phyloP scores from a whole-genome alignment of 106 monocot species.

The Dactylorhiza incarnata region DNA sequence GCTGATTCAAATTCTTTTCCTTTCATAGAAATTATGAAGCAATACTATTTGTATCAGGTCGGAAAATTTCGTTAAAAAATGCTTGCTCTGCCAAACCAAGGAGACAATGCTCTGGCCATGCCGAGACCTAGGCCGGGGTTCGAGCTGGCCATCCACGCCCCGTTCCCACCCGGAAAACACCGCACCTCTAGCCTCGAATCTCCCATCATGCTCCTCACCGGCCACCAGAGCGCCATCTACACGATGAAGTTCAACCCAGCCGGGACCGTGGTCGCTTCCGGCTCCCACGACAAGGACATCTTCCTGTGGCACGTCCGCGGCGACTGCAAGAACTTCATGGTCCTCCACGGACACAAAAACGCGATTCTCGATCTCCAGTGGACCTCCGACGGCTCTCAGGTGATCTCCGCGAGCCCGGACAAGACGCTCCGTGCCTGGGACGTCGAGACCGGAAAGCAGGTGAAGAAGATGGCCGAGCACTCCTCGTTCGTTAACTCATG shows the following conservation, averaged over 20 bases:
- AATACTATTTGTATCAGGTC: background rate
- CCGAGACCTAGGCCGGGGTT: constrained; percentile 1
- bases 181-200: constrained; percentile 84
- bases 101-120: constrained; percentile 1
- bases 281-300: constrained; percentile 88
- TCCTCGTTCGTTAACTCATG: constrained; percentile 86
- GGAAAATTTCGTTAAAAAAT: background rate
- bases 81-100: constrained; percentile 8
- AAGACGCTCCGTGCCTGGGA: constrained; percentile 93
- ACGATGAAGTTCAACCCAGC: constrained; percentile 90
- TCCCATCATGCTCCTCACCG: constrained; percentile 91
- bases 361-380: constrained; percentile 86
- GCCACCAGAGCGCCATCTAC: constrained; percentile 87
- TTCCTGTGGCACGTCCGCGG: constrained; percentile 83
- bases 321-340: constrained; percentile 94
- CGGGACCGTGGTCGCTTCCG: constrained; percentile 81
- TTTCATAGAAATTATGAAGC: background rate
- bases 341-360: constrained; percentile 85
- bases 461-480: constrained; percentile 97
- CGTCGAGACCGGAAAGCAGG: constrained; percentile 80
- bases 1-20: background rate
- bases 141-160: background rate
- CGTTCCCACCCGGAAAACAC: constrained; percentile 6
- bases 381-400: constrained; percentile 73
- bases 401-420: constrained; percentile 90